A percentile compares a stretch with the other conserved stretches of the same genome.
phyloP scores from a whole-genome alignment of 1,284 basidiomycete genomes.

The Tranzscheliella williamsii region DNA sequence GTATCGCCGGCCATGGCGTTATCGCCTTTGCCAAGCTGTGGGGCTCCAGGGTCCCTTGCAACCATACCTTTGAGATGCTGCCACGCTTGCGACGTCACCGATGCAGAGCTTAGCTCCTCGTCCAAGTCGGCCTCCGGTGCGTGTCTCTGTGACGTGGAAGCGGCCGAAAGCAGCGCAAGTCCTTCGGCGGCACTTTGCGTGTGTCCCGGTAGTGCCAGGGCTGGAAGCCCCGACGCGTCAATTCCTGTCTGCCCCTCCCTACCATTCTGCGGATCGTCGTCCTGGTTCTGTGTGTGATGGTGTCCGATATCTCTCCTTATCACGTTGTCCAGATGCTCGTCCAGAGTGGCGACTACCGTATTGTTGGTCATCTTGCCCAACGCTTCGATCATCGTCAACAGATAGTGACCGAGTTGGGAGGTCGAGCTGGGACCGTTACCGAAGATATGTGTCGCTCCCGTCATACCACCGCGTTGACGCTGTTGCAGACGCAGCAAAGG shows the following conservation, averaged over 20 bases:
- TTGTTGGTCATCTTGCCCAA: constrained; percentile 15
- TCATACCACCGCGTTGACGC: neutral
- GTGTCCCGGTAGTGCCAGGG: constrained; percentile 2
- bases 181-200: constrained; percentile 28
- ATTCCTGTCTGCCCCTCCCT: too few species aligned
- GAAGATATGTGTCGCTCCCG: neutral
- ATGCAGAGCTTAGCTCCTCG: neutral
- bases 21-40: neutral
- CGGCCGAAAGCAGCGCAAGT: constrained; percentile 17
- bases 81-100: neutral
- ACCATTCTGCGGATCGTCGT: constrained; percentile 6
- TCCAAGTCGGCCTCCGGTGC: neutral
- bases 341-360: constrained; percentile 3
- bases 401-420: constrained; percentile 7
- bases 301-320: constrained; percentile 9
- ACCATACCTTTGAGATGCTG: neutral
- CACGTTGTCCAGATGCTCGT: constrained; percentile 11
- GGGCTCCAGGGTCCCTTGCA: neutral
- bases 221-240: constrained; percentile 2
- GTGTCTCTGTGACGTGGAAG: constrained; percentile 1
- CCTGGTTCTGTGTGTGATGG: neutral
- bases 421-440: neutral
- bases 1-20: neutral
- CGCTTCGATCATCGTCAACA: constrained; percentile 17
- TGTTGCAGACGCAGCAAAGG: constrained; percentile 14